Conservation (phyloP, 2,329 filamentous ascomycete species). For the Graphiopsis chlorocephala region DNA sequence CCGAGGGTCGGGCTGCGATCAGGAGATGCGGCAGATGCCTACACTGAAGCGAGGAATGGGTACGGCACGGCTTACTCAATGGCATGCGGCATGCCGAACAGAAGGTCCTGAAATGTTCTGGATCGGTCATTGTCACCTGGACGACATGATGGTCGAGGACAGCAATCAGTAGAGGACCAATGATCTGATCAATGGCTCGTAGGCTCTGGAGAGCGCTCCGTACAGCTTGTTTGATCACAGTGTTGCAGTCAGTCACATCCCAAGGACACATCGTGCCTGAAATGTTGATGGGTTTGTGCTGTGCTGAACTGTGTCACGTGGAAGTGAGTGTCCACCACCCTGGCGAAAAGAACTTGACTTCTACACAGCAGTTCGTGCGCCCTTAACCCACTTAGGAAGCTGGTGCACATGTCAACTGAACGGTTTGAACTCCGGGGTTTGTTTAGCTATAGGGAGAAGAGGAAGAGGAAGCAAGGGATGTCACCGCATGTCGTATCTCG, state of each 20-base stretch:
- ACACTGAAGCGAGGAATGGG: neutral
- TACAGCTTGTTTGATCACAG: neutral
- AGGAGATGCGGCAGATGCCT: too few relatives aligned
- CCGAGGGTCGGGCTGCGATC: too few relatives aligned
- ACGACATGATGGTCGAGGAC: neutral
- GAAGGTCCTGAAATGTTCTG: neutral
- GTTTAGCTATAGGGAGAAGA: neutral
- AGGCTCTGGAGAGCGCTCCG: neutral
- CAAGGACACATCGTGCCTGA: neutral
- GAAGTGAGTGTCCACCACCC: neutral
- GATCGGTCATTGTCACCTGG: neutral
- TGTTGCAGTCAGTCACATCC: neutral
- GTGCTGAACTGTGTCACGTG: neutral
- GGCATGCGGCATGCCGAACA: constrained; percentile 1
- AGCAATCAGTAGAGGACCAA: neutral
- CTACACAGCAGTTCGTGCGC: neutral
- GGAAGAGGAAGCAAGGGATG: neutral
- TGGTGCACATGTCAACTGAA: neutral
- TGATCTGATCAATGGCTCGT: neutral
- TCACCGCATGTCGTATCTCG: neutral
- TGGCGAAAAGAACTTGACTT: neutral
- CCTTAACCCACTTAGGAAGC: neutral
- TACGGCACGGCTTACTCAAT: neutral
- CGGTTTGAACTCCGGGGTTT: neutral
- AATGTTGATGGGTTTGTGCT: neutral